Percentiles rank a stretch among this genome's conserved stretches.
Conservation (phyloP, 306 rosid species). For the Prunus dulcis region DNA sequence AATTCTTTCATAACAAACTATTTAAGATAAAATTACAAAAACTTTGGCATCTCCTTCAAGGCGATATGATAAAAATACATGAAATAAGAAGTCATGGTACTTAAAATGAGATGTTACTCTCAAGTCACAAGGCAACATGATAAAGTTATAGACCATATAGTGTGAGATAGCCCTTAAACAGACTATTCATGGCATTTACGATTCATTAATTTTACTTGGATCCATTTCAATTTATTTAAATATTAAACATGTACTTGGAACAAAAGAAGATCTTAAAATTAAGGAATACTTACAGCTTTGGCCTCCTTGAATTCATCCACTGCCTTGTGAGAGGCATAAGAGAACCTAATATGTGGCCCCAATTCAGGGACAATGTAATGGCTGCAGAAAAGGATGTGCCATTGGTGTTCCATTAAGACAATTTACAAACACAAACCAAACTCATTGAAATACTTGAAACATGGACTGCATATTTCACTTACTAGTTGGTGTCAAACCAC, state of each 20-base stretch:
- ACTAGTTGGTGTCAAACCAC: conserved; percentile 88
- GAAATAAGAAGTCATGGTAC: not conserved
- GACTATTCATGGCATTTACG: not conserved
- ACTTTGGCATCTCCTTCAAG: not conserved
- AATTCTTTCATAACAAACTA: not conserved
- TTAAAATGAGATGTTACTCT: not conserved
- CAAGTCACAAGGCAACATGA: not conserved
- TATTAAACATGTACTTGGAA: not conserved
- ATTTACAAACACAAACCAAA: conserved; percentile 6
- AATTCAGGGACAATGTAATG: conserved; percentile 88
- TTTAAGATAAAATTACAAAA: not conserved
- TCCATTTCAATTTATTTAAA: not conserved
- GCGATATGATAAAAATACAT: too few species aligned
- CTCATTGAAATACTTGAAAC: not conserved
- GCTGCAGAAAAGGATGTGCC: conserved; percentile 34
- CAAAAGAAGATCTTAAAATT: not conserved
- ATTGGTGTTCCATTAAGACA: not conserved
- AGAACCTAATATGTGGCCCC: conserved; percentile 73
- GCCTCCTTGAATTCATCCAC: conserved; percentile 83
- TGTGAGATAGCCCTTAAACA: not conserved
- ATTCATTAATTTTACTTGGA: not conserved
- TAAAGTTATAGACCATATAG: not conserved
- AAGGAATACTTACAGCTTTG: conserved; percentile 59
- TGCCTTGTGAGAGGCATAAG: conserved; percentile 81
- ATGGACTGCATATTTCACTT: conserved; percentile 27